Evolutionary conservation across 352 stramenopile genomes (phyloP).

Genomic region (Blastocystis sp.): DNA sequence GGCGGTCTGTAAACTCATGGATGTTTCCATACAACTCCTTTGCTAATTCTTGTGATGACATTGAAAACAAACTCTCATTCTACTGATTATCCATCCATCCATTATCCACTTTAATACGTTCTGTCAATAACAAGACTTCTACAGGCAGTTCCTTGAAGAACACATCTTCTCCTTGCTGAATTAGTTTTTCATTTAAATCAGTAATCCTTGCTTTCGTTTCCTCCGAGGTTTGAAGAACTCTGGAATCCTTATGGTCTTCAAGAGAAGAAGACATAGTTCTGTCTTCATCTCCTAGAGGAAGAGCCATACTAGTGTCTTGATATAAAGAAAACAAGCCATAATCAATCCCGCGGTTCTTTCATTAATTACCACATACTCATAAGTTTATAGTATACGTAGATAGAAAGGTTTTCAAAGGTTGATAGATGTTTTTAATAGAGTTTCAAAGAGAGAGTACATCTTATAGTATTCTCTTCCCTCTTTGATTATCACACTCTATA

Average conservation of each 20-base stretch:
- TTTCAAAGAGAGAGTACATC: too few species aligned
- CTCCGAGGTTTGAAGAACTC: not conserved
- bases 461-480: too few species aligned
- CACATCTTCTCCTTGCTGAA: constrained; percentile 10
- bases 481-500: too few species aligned
- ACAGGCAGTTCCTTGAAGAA: constrained; percentile 19
- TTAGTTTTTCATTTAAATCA: not conserved
- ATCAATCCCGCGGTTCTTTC: too few species aligned
- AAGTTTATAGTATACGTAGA: too few species aligned
- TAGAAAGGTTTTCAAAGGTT: too few species aligned
- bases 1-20: not conserved
- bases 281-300: too few species aligned
- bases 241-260: not conserved
- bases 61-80: constrained; percentile 13
- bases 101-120: not conserved
- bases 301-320: too few species aligned
- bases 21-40: constrained; percentile 1
- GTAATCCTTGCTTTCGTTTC: not conserved
- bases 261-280: too few species aligned
- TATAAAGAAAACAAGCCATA: too few species aligned
- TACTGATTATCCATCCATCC: not conserved
- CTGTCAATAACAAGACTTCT: constrained; percentile 7
- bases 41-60: not conserved
- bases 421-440: too few species aligned
- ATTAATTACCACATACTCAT: too few species aligned